Evolutionary conservation across 169 alveolate species (phyloP).

Genomic region (Plasmodium adleri): DNA sequence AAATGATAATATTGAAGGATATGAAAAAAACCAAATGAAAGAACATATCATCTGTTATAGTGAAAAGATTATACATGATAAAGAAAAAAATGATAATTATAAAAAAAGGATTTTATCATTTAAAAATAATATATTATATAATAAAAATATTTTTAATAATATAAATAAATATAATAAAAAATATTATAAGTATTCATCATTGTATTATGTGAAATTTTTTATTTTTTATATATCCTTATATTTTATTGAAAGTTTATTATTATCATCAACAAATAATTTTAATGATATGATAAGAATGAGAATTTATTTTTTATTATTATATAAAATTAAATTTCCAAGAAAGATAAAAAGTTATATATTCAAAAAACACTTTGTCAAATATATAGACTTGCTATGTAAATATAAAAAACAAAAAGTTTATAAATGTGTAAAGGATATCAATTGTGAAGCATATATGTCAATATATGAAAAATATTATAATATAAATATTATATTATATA

Average conservation of each 20-base stretch:
- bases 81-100: background rate
- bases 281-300: conserved; percentile 10
- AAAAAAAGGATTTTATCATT: background rate
- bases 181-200: background rate
- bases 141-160: no score
- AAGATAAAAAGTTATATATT: conserved; percentile 20
- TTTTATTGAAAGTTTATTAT: background rate
- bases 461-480: conserved; percentile 11
- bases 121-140: no score
- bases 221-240: background rate
- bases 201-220: background rate
- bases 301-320: conserved; percentile 19
- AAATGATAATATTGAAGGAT: background rate
- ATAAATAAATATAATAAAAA: no score
- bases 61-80: background rate
- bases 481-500: conserved; percentile 25
- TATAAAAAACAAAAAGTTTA: conserved; percentile 30
- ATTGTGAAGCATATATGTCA: background rate
- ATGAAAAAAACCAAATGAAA: background rate
- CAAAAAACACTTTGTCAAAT: conserved; percentile 4
- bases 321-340: conserved; percentile 13
- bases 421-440: conserved; percentile 13
- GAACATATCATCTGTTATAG: background rate
- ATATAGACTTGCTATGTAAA: conserved; percentile 13
- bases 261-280: background rate